phyloP scores from a whole-genome alignment of 2,329 filamentous ascomycete species.

The Cordyceps farinosa region DNA sequence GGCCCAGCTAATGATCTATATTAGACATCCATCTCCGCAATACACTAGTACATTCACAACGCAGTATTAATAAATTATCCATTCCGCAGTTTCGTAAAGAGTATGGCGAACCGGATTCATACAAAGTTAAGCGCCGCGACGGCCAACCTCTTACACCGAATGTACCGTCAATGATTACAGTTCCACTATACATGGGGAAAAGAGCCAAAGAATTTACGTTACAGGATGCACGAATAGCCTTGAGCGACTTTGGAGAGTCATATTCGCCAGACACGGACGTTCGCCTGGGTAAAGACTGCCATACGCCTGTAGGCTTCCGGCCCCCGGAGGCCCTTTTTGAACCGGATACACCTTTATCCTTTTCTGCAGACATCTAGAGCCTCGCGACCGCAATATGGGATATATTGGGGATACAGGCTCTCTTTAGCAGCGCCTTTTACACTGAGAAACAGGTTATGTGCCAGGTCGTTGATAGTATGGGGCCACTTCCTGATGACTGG shows the following conservation, averaged over 20 bases:
- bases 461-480: constrained; percentile 8
- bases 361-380: constrained; percentile 9
- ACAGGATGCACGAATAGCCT: background rate
- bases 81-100: background rate
- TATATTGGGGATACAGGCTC: background rate
- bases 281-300: background rate
- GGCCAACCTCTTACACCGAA: background rate
- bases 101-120: background rate
- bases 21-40: background rate
- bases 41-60: background rate
- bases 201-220: background rate
- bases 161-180: background rate
- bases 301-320: background rate
- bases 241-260: background rate
- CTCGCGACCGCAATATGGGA: constrained; percentile 9
- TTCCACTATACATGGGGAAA: background rate
- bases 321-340: background rate
- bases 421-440: constrained; percentile 1
- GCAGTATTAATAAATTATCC: background rate
- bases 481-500: constrained; percentile 16
- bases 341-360: background rate
- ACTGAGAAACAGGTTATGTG: background rate
- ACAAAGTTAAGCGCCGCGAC: background rate
- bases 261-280: background rate
- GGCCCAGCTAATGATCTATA: background rate